Percentiles rank a stretch among this genome's conserved stretches.
These are phyloP conservation scores for Hypoxylon crocopeplum DNA, from an alignment of 495 filamentous ascomycete genomes.

Conservation along the genomic window DNA sequence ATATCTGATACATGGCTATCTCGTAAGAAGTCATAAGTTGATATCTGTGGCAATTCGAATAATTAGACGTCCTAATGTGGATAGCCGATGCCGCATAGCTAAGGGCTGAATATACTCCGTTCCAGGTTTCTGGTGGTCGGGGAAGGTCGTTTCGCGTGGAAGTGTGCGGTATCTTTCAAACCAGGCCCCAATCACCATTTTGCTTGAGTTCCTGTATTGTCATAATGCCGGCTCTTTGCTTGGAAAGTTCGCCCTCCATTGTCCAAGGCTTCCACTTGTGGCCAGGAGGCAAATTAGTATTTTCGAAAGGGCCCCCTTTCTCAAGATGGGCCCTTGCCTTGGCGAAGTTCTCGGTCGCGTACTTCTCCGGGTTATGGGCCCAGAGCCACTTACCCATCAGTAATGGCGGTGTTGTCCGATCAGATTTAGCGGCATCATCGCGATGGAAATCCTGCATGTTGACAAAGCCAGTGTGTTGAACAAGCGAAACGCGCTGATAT, in stretches of 20 bases:
- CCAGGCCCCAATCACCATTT: conserved; percentile 29
- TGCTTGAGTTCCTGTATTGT: conserved; percentile 9
- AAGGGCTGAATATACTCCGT: too few relatives aligned
- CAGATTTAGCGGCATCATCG: conserved; percentile 50
- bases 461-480: conserved; percentile 53
- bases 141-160: too few relatives aligned
- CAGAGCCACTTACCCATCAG: conserved; percentile 52
- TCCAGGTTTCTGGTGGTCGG: too few relatives aligned
- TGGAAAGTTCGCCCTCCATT: conserved; percentile 41
- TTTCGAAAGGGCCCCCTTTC: conserved; percentile 36
- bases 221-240: conserved; percentile 16
- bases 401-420: conserved; percentile 34
- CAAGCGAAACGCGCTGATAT: conserved; percentile 53
- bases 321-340: conserved; percentile 39
- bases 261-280: conserved; percentile 42
- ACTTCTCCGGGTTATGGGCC: conserved; percentile 53
- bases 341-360: conserved; percentile 52
- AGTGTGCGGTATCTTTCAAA: too few relatives aligned
- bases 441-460: conserved; percentile 53
- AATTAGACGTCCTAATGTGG: too few relatives aligned
- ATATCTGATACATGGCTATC: too few relatives aligned
- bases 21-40: too few relatives aligned
- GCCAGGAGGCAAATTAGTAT: conserved; percentile 42
- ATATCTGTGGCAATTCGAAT: too few relatives aligned
- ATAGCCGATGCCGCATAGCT: too few relatives aligned